Percentiles rank a stretch among this genome's conserved stretches.
Evolutionary conservation across 139 green algal species (phyloP).

Genomic region (Chlamydomonas applanata): DNA sequence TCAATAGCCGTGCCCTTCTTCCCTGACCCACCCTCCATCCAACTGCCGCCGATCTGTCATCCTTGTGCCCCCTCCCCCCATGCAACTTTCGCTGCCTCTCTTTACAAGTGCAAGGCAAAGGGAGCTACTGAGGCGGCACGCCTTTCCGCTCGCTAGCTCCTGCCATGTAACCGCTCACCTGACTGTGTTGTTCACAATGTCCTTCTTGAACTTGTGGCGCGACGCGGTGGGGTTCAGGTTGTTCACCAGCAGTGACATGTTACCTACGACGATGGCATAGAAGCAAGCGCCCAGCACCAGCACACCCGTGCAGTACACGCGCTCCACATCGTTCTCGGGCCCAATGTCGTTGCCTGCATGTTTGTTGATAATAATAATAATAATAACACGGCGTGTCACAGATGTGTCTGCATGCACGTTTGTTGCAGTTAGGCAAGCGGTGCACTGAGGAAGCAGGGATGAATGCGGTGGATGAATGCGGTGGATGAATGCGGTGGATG

Average conservation of each 20-base stretch:
- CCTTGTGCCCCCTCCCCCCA: too few relatives aligned
- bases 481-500: neutral
- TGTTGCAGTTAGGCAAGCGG: slow-evolving; percentile 24
- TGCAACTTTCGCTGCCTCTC: too few relatives aligned
- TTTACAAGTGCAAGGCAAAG: too few relatives aligned
- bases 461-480: neutral
- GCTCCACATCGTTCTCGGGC: slow-evolving; percentile 52
- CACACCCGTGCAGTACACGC: slow-evolving; percentile 33
- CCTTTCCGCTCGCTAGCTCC: too few relatives aligned
- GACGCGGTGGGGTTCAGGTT: slow-evolving; percentile 59
- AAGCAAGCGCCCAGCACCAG: slow-evolving; percentile 61
- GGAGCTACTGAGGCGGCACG: too few relatives aligned
- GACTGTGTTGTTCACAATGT: slow-evolving; percentile 60
- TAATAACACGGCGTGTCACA: too few relatives aligned
- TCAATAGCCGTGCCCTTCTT: too few relatives aligned
- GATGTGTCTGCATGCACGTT: too few relatives aligned
- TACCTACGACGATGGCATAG: slow-evolving; percentile 63
- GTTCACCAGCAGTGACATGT: slow-evolving; percentile 63
- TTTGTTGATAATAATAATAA: too few relatives aligned
- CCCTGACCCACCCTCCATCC: too few relatives aligned
- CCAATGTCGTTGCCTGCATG: slow-evolving; percentile 52
- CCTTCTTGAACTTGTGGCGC: slow-evolving; percentile 56
- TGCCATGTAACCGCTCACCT: too few relatives aligned
- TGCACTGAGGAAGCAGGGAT: neutral
- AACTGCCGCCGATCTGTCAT: too few relatives aligned